A percentile compares a stretch with the other conserved stretches of the same genome.
These are phyloP conservation scores for Aureobasidium sp. DNA, from an alignment of 2,329 filamentous ascomycete genomes.

Conservation along the genomic window DNA sequence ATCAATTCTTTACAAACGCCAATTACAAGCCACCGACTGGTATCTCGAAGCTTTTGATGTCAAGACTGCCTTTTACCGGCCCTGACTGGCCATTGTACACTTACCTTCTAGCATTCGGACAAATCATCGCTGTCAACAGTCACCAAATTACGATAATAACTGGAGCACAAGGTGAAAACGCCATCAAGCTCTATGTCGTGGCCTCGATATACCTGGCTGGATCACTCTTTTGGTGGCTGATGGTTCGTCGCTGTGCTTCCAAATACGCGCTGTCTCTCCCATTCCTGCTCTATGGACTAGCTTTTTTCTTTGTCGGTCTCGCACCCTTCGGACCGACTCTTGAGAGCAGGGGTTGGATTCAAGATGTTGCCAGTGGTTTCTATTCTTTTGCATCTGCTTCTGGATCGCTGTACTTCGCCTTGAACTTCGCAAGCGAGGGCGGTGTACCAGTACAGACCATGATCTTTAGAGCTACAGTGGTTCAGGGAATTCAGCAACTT, in stretches of 20 bases:
- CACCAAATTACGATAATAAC: conserved; percentile 62
- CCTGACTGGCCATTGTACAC: conserved; percentile 60
- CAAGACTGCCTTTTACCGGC: conserved; percentile 40
- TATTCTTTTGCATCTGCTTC: conserved; percentile 58
- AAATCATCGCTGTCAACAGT: conserved; percentile 59
- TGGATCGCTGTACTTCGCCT: conserved; percentile 58
- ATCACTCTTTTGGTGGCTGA: conserved; percentile 56
- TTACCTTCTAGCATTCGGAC: conserved; percentile 54
- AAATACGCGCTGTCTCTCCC: conserved; percentile 53
- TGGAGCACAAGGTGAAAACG: conserved; percentile 54
- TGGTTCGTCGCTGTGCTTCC: conserved; percentile 53
- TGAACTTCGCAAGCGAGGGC: conserved; percentile 52
- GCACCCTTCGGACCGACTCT: conserved; percentile 46
- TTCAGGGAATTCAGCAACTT: conserved; percentile 60
- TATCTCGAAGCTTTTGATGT: conserved; percentile 48
- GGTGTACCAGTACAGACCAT: conserved; percentile 56
- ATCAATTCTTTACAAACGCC: conserved; percentile 51
- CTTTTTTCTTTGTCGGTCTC: conserved; percentile 56
- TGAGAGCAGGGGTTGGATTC: conserved; percentile 45
- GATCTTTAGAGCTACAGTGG: conserved; percentile 59
- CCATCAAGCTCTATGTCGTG: conserved; percentile 53
- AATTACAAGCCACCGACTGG: conserved; percentile 52
- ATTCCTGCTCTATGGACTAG: conserved; percentile 56
- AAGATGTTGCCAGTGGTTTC: conserved; percentile 54
- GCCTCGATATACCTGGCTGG: conserved; percentile 53